A percentile compares a stretch with the other conserved stretches of the same genome.
These are phyloP conservation scores for Fusarium marasasianum DNA, from an alignment of 2,329 filamentous ascomycete genomes.

Conservation along the genomic window DNA sequence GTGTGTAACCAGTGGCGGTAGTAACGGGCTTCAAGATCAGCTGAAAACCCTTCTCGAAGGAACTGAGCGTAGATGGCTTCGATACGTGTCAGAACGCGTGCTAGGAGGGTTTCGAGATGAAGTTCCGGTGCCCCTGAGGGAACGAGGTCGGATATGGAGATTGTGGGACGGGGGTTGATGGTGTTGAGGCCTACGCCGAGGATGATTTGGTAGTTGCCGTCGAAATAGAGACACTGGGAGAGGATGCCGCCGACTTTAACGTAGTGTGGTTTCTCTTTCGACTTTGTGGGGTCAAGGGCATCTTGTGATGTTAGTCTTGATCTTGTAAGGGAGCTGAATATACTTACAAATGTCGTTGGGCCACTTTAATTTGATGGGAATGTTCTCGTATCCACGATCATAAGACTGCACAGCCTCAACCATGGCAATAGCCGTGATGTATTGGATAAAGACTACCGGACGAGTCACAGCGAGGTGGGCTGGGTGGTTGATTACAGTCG, in stretches of 20 bases:
- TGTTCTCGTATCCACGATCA: constrained; percentile 74
- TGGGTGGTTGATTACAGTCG: constrained; percentile 85
- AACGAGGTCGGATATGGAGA: constrained; percentile 81
- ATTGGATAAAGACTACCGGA: constrained; percentile 93
- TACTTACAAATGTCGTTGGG: constrained; percentile 88
- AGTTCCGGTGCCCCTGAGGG: constrained; percentile 63
- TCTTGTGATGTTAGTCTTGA: constrained; percentile 52
- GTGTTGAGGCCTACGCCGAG: constrained; percentile 89
- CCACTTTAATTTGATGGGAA: constrained; percentile 94
- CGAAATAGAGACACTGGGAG: constrained; percentile 84
- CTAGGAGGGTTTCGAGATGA: constrained; percentile 81
- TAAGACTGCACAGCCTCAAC: constrained; percentile 86
- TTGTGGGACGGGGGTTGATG: constrained; percentile 85
- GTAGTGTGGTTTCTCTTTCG: constrained; percentile 62
- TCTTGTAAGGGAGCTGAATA: fast-evolving
- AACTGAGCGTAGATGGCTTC: constrained; percentile 83
- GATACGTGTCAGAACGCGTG: constrained; percentile 79
- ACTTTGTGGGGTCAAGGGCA: constrained; percentile 70
- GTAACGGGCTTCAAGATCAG: constrained; percentile 77
- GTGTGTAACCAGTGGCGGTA: constrained; percentile 89
- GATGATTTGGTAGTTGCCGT: constrained; percentile 82
- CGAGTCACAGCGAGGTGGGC: constrained; percentile 75
- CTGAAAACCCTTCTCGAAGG: constrained; percentile 77
- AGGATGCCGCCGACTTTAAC: constrained; percentile 95
- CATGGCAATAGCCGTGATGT: constrained; percentile 87